These are phyloP conservation scores for Sarocladium kiliense DNA, from an alignment of 2,329 filamentous ascomycete genomes.

Conservation along the genomic window DNA sequence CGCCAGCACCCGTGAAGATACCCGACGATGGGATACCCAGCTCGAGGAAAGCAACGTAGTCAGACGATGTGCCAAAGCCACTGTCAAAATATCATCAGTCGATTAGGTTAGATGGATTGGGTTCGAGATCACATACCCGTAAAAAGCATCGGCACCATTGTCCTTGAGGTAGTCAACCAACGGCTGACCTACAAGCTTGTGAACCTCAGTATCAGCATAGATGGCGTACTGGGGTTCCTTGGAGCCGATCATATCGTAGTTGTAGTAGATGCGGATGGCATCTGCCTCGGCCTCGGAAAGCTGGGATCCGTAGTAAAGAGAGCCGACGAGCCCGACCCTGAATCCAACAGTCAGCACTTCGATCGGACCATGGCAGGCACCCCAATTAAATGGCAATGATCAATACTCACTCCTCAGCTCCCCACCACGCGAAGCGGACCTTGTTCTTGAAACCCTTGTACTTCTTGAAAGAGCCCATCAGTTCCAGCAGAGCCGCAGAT, in stretches of 20 bases:
- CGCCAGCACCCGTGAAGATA: slow-evolving; percentile 34
- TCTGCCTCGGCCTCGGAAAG: slow-evolving; percentile 33
- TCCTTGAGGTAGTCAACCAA: slow-evolving; percentile 30
- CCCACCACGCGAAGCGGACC: slow-evolving; percentile 39
- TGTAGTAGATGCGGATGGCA: slow-evolving; percentile 62
- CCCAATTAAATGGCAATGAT: too few species aligned
- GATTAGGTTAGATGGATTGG: neutral
- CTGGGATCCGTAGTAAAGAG: slow-evolving; percentile 31
- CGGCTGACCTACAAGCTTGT: slow-evolving; percentile 28
- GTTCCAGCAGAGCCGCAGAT: slow-evolving; percentile 31
- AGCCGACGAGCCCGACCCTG: slow-evolving; percentile 37
- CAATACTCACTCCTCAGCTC: slow-evolving; percentile 35
- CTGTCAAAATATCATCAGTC: slow-evolving; percentile 14
- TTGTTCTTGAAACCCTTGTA: slow-evolving; percentile 36
- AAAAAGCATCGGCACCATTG: slow-evolving; percentile 26
- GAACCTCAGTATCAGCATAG: slow-evolving; percentile 33
- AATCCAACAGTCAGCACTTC: slow-evolving; percentile 11
- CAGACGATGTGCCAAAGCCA: slow-evolving; percentile 30
- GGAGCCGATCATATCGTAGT: slow-evolving; percentile 66
- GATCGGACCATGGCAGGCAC: neutral
- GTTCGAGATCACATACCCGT: slow-evolving; percentile 19
- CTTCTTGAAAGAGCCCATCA: slow-evolving; percentile 30
- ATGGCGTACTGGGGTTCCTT: slow-evolving; percentile 32
- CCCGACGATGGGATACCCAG: slow-evolving; percentile 34
- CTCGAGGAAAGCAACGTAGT: slow-evolving; percentile 35